A percentile compares a stretch with the other conserved stretches of the same genome.
phyloP scores from a whole-genome alignment of 225 moss, liverwort and hornwort genomes.

The Sphagnum tenellum region DNA sequence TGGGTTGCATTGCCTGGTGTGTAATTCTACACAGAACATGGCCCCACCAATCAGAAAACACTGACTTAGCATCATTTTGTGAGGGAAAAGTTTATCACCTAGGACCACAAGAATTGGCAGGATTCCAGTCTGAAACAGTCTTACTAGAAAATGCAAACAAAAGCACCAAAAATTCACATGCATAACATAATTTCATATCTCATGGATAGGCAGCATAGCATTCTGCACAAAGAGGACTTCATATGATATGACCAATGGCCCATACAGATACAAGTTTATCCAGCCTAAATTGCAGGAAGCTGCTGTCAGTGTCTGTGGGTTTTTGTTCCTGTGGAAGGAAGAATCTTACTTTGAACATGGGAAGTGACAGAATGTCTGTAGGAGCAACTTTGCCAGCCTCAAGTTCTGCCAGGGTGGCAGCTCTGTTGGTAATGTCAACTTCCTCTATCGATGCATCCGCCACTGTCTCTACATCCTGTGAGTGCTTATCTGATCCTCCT shows the following conservation, averaged over 20 bases:
- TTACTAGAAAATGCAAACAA: too few relatives aligned
- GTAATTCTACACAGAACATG: slow-evolving; percentile 55
- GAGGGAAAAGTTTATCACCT: too few relatives aligned
- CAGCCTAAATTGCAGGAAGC: not conserved
- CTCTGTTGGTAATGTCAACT: slow-evolving; percentile 18
- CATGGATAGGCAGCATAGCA: not conserved
- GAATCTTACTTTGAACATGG: slow-evolving; percentile 61
- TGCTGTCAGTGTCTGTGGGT: too few relatives aligned
- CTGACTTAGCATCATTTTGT: too few relatives aligned
- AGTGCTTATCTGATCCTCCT: slow-evolving; percentile 19
- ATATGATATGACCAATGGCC: not conserved
- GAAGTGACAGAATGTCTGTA: slow-evolving; percentile 64
- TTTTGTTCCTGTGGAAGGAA: not conserved
- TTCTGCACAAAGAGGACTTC: not conserved
- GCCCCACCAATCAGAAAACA: too few relatives aligned
- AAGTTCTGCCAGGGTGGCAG: slow-evolving; percentile 61
- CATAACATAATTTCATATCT: too few relatives aligned
- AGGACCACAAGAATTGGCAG: too few relatives aligned
- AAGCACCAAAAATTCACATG: too few relatives aligned
- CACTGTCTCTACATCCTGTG: slow-evolving; percentile 19
- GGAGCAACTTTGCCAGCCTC: slow-evolving; percentile 70
- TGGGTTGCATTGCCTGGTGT: slow-evolving; percentile 61
- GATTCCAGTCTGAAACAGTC: too few relatives aligned
- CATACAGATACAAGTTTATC: not conserved
- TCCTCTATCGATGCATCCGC: slow-evolving; percentile 32